Percentiles rank a stretch among this genome's conserved stretches.
phyloP scores from a whole-genome alignment of 495 filamentous ascomycete species.

The Beverwykella pulmonaria region DNA sequence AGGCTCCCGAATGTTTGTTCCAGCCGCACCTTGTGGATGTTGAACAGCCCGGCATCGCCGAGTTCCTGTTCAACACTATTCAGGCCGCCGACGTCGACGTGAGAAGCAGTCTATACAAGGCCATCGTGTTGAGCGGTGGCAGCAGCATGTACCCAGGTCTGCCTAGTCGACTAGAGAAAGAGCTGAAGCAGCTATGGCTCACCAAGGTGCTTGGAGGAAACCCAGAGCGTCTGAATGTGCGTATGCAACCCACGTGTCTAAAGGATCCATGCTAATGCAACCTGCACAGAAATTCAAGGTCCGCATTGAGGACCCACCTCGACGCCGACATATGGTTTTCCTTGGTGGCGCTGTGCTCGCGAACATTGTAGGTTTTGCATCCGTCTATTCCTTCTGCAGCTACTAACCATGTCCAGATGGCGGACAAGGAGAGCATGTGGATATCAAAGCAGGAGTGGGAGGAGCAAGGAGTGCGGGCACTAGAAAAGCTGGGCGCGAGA shows the following conservation, averaged over 20 bases:
- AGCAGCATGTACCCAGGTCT: conserved; percentile 98
- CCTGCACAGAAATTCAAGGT: conserved; percentile 89
- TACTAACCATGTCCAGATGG: conserved; percentile 65
- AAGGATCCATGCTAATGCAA: conserved; percentile 16
- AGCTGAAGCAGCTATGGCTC: conserved; percentile 97
- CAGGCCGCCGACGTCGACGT: conserved; percentile 95
- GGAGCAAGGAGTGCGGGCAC: conserved; percentile 81
- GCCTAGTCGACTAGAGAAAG: conserved; percentile 93
- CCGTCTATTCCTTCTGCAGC: conserved; percentile 7
- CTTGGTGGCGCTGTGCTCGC: conserved; percentile 94
- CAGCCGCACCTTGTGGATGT: conserved; percentile 98
- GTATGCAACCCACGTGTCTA: conserved; percentile 39
- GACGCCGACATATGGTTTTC: conserved; percentile 98
- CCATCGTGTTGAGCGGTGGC: conserved; percentile 93
- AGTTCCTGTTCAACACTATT: conserved; percentile 98
- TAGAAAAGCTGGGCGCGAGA: conserved; percentile 90
- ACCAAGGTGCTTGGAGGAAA: conserved; percentile 86
- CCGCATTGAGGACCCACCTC: conserved; percentile 94
- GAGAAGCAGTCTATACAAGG: conserved; percentile 89
- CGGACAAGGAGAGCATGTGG: conserved; percentile 99
- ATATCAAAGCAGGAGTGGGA: conserved; percentile 95
- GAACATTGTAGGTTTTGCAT: conserved; percentile 69
- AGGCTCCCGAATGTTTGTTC: conserved; percentile 98
- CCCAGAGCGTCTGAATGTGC: conserved; percentile 81
- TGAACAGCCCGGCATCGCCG: conserved; percentile 94